These are phyloP conservation scores for Artomyces pyxidatus DNA, from an alignment of 768 basidiomycete genomes.

Conservation along the genomic window DNA sequence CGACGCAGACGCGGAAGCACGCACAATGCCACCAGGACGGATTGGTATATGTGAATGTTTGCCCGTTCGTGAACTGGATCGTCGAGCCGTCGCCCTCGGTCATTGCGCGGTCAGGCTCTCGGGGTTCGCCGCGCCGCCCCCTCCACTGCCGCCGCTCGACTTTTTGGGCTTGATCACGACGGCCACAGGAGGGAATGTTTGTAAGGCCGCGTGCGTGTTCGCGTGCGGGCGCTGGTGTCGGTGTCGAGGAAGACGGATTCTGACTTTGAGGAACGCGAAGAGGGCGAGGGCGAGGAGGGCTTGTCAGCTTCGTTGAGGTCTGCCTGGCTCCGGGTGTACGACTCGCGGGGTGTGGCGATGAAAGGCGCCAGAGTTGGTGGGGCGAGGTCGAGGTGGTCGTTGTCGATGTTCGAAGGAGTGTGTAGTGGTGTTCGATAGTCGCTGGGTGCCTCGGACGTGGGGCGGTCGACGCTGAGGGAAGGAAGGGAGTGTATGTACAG, in stretches of 20 bases:
- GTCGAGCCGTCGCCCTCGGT: conserved; percentile 15
- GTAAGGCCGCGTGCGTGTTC: neutral
- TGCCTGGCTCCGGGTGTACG: neutral
- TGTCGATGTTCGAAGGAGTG: conserved; percentile 1
- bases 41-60: conserved; percentile 37
- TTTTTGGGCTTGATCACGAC: neutral
- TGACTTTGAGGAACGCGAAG: neutral
- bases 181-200: neutral
- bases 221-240: neutral
- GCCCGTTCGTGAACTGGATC: conserved; percentile 32
- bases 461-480: conserved; percentile 5
- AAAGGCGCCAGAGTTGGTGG: conserved; percentile 1
- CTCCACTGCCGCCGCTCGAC: neutral
- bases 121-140: neutral
- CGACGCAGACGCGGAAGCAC: too few relatives aligned
- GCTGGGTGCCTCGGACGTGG: conserved; percentile 3
- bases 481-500: too few relatives aligned
- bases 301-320: neutral
- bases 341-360: conserved; percentile 2
- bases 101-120: neutral
- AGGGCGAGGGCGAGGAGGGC: neutral
- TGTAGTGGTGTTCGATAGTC: conserved; percentile 6
- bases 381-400: conserved; percentile 2
- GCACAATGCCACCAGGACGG: conserved; percentile 37
- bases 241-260: neutral